A percentile compares a stretch with the other conserved stretches of the same genome.
phyloP scores from a whole-genome alignment of 345 rosid species.

The Lepidium aucheri region DNA sequence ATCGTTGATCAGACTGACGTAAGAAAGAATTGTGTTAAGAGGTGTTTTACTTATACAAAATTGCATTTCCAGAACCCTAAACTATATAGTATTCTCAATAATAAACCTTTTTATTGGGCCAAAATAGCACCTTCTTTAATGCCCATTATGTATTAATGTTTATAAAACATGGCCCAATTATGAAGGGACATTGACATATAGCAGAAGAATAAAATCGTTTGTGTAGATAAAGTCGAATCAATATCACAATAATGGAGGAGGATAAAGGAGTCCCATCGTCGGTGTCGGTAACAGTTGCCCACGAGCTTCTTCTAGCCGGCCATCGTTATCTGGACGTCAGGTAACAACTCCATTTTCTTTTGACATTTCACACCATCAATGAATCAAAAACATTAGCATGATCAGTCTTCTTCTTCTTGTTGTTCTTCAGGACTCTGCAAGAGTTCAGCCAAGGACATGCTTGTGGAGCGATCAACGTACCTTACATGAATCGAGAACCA shows the following conservation, averaged over 20 bases:
- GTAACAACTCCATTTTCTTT: background rate
- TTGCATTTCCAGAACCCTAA: background rate
- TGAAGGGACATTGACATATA: too few relatives aligned
- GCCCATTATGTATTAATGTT: too few relatives aligned
- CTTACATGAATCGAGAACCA: conserved; percentile 62
- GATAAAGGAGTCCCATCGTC: conserved; percentile 54
- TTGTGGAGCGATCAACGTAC: conserved; percentile 63
- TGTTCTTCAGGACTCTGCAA: conserved; percentile 42
- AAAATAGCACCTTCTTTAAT: too few relatives aligned
- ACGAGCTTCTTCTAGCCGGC: conserved; percentile 81
- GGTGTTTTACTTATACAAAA: background rate
- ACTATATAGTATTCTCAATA: background rate
- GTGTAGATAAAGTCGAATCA: background rate
- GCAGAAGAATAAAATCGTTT: too few relatives aligned
- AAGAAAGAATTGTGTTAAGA: background rate
- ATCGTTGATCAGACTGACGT: background rate
- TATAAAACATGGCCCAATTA: too few relatives aligned
- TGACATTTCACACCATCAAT: background rate
- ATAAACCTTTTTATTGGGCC: too few relatives aligned
- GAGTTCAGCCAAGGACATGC: conserved; percentile 79
- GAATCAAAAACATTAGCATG: background rate
- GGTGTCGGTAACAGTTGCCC: conserved; percentile 77
- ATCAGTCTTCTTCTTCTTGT: background rate
- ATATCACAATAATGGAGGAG: conserved; percentile 19
- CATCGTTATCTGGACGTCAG: conserved; percentile 69